Percentiles rank a stretch among this genome's conserved stretches.
Conservation (phyloP, 306 rosid species). For the Acmispon strigosus region DNA sequence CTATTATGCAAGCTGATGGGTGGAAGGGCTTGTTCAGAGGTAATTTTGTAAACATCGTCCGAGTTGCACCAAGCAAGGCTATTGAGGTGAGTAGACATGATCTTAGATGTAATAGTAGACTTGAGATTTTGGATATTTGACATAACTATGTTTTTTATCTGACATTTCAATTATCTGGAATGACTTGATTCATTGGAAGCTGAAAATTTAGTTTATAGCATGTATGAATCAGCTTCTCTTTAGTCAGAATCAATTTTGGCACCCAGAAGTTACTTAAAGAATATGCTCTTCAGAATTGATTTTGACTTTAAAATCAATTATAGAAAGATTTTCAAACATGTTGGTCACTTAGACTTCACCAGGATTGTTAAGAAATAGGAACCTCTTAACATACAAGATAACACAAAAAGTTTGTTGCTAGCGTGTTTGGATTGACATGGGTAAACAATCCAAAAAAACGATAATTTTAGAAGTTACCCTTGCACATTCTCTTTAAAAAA, state of each 20-base stretch:
- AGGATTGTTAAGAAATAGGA: not conserved
- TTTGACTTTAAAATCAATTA: too few relatives aligned
- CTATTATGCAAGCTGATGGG: constrained; percentile 51
- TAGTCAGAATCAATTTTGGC: too few relatives aligned
- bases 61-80: constrained; percentile 65
- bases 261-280: too few relatives aligned
- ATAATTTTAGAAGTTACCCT: too few relatives aligned
- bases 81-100: constrained; percentile 39
- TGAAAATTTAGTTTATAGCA: too few relatives aligned
- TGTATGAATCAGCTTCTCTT: too few relatives aligned
- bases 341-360: not conserved
- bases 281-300: too few relatives aligned
- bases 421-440: too few relatives aligned
- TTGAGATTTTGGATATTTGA: not conserved
- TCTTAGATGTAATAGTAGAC: not conserved
- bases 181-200: not conserved
- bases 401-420: too few relatives aligned
- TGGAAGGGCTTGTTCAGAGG: constrained; percentile 63
- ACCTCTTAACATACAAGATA: not conserved
- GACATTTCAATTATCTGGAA: not conserved
- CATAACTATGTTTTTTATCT: not conserved
- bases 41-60: constrained; percentile 47
- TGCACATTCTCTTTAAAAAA: too few relatives aligned
- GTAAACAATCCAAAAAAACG: too few relatives aligned
- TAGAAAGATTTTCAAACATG: too few relatives aligned